phyloP scores from a whole-genome alignment of 768 basidiomycete species.

The Boletus speciosus region DNA sequence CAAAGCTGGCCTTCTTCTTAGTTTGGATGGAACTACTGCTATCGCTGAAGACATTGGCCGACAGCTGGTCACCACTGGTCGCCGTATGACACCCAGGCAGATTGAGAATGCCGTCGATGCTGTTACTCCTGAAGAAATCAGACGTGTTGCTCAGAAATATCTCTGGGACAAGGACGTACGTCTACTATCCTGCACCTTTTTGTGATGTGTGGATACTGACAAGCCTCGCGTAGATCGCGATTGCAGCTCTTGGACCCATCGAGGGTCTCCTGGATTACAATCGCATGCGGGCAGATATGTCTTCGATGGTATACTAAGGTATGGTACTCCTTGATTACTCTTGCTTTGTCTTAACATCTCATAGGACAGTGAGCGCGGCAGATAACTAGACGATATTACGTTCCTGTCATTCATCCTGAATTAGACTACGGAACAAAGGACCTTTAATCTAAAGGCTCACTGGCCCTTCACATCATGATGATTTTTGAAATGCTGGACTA shows the following conservation, averaged over 20 bases:
- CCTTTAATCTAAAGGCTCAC: slow-evolving; percentile 5
- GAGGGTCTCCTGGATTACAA: slow-evolving; percentile 96
- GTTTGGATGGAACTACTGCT: slow-evolving; percentile 93
- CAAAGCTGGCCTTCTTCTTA: slow-evolving; percentile 88
- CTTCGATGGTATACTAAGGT: slow-evolving; percentile 67
- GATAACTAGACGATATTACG: slow-evolving; percentile 21
- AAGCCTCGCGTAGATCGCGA: slow-evolving; percentile 53
- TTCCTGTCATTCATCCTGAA: slow-evolving; percentile 18
- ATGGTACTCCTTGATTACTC: background rate
- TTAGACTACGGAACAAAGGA: slow-evolving; percentile 20
- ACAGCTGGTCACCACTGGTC: slow-evolving; percentile 92
- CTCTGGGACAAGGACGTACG: slow-evolving; percentile 92
- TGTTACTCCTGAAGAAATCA: slow-evolving; percentile 84
- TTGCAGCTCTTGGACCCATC: slow-evolving; percentile 85
- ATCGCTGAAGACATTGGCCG: slow-evolving; percentile 98
- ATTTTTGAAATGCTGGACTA: background rate
- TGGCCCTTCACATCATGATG: background rate
- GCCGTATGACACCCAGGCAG: slow-evolving; percentile 85
- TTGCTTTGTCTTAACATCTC: background rate
- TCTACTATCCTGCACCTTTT: slow-evolving; percentile 25
- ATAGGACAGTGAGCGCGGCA: background rate
- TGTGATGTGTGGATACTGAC: slow-evolving; percentile 2
- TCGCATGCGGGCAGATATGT: slow-evolving; percentile 81
- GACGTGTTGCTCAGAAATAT: slow-evolving; percentile 93
- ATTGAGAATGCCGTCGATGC: slow-evolving; percentile 91